These are phyloP conservation scores for Casaregolazyma suthepensis DNA, from an alignment of 1,139 yeast genomes.

Conservation along the genomic window DNA sequence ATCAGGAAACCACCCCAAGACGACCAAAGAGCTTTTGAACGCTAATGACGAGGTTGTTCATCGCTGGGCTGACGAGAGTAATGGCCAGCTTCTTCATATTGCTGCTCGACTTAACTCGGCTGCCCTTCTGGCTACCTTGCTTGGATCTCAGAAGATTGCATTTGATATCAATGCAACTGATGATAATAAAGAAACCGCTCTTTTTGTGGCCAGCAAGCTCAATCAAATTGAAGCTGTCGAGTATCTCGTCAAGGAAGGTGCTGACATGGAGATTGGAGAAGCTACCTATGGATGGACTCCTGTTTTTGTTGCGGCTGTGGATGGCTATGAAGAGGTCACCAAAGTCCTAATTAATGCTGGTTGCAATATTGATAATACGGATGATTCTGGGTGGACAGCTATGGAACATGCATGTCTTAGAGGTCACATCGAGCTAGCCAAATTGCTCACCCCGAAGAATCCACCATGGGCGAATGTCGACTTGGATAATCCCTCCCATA, in stretches of 20 bases:
- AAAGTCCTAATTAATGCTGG: constrained; percentile 47
- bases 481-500: neutral
- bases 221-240: constrained; percentile 51
- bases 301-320: constrained; percentile 82
- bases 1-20: constrained; percentile 74
- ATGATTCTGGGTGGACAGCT: constrained; percentile 94
- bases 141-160: constrained; percentile 42
- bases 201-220: constrained; percentile 71
- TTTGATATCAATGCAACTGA: constrained; percentile 56
- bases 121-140: constrained; percentile 48
- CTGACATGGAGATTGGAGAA: constrained; percentile 74
- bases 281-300: constrained; percentile 92
- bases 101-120: constrained; percentile 68
- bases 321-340: constrained; percentile 62
- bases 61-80: constrained; percentile 8
- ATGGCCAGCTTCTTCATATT: constrained; percentile 35
- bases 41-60: constrained; percentile 39
- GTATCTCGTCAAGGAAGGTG: constrained; percentile 49
- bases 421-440: constrained; percentile 74
- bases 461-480: constrained; percentile 4
- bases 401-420: constrained; percentile 92
- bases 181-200: constrained; percentile 63
- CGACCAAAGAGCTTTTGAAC: constrained; percentile 55
- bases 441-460: constrained; percentile 44
- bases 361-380: constrained; percentile 48